Base-by-base conservation (phyloP, 2,329 filamentous ascomycete genomes). In the Talaromyces rugulosus region DNA sequence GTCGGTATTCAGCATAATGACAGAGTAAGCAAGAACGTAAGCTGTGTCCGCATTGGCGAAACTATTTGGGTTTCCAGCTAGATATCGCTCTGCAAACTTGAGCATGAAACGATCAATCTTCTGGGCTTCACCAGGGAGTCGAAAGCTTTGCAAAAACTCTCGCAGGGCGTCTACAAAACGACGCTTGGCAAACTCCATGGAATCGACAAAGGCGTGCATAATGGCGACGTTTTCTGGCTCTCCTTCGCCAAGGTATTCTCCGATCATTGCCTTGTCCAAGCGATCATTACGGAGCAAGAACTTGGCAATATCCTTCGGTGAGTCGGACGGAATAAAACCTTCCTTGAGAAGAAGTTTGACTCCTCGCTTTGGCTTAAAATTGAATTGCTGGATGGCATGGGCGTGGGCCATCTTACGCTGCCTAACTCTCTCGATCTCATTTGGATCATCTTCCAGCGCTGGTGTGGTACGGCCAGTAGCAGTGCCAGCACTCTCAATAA, bases 101-200 rank as follows among this genome's bases (percentile, higher is more conserved):
- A 99, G 81, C 95, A 99, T 98, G 78, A 98, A 96, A 55, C 95
- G 91, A 86, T 99, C 95, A 67, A 99, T 99, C 80, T 99, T 99
- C 74, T 99, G 95, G 0, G 93, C 93, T 77, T 99, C 95, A 64
- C 95, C 95, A 0, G 95, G 95, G 14, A 99, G 81, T 65, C 95
- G 89, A 81, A 99, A 99, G 31, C 92, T 90, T 74, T 99, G 95
- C 12, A 99, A 80, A 70, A 99, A 99, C 62, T 92, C 88, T 42
- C 95, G 87, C 30, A 99, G 80, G 14, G 95, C 89, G 75, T 97
- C 94, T 6, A 97, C 94, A 69, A 99, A 99, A 2, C 93, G 88
- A 60, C 89, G 91, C 75, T 93, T 93, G 9, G 86, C 85, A 68
- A 99, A 99, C 54, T 98, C 91, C 92, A 99, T 97, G 23, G 83